Percentiles rank a stretch among this genome's conserved stretches.
phyloP scores from a whole-genome alignment of 495 filamentous ascomycete genomes.

The Chaetomium fimeti region DNA sequence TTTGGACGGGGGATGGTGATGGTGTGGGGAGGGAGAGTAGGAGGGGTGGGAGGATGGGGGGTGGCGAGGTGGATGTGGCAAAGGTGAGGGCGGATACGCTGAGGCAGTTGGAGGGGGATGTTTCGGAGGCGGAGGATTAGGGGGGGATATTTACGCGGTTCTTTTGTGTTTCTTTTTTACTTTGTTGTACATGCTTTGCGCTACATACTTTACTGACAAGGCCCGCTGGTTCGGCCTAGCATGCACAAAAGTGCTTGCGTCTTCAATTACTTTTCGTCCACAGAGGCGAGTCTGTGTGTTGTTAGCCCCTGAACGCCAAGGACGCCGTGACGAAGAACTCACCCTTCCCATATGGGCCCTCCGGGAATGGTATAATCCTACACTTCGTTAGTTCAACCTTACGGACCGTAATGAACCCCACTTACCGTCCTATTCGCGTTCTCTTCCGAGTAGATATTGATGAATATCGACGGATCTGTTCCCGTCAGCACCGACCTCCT shows the following conservation, averaged over 20 bases:
- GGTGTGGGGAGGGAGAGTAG: constrained; percentile 15
- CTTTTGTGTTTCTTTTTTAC: background rate
- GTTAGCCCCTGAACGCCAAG: constrained; percentile 12
- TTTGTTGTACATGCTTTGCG: constrained; percentile 9
- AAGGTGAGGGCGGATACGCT: constrained; percentile 22
- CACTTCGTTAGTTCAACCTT: constrained; percentile 18
- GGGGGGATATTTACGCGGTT: background rate
- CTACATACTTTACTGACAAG: background rate
- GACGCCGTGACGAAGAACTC: constrained; percentile 15
- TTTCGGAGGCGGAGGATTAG: background rate
- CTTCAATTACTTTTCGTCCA: constrained; percentile 17
- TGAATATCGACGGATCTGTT: constrained; percentile 51
- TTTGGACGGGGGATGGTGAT: constrained; percentile 29
- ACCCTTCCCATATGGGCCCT: constrained; percentile 48
- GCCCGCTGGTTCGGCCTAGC: constrained; percentile 1
- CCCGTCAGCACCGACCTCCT: constrained; percentile 25
- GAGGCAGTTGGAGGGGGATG: constrained; percentile 23
- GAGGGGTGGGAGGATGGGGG: constrained; percentile 10
- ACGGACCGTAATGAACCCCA: constrained; percentile 5
- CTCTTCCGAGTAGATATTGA: constrained; percentile 48
- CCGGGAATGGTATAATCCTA: constrained; percentile 48
- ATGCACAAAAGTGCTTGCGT: constrained; percentile 30
- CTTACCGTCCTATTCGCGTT: constrained; percentile 37
- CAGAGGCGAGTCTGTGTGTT: constrained; percentile 20
- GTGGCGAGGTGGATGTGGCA: background rate